A percentile compares a stretch with the other conserved stretches of the same genome.
phyloP scores from a whole-genome alignment of 495 filamentous ascomycete species.

The Talaromyces wortmannii region DNA sequence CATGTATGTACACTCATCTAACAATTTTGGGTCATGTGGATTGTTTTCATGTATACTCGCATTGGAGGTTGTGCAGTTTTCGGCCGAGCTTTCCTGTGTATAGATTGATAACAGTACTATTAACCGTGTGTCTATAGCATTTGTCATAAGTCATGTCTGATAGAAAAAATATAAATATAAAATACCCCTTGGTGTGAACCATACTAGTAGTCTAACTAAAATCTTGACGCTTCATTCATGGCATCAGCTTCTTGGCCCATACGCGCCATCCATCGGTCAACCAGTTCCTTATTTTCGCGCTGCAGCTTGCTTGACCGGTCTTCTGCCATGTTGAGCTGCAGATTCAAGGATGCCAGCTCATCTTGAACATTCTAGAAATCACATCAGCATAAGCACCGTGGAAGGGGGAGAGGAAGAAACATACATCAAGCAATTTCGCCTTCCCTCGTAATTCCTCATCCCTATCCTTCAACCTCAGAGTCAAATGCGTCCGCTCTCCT shows the following conservation, averaged over 20 bases:
- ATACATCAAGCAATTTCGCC: constrained; percentile 68
- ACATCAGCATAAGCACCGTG: constrained; percentile 17
- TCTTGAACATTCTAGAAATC: constrained; percentile 70
- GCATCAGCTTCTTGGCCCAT: constrained; percentile 80
- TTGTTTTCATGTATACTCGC: neutral
- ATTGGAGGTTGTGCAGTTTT: neutral
- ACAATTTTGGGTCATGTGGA: too few species aligned
- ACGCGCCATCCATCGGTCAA: constrained; percentile 84
- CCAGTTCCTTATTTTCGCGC: constrained; percentile 80
- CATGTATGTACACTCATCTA: too few species aligned
- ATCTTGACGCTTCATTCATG: constrained; percentile 64
- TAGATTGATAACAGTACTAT: too few species aligned
- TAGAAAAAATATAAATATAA: too few species aligned
- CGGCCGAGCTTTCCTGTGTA: too few species aligned
- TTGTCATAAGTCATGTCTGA: too few species aligned
- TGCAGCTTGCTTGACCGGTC: constrained; percentile 58
- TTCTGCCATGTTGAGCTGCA: constrained; percentile 83
- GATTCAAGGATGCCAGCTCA: constrained; percentile 75
- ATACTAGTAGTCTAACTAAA: constrained; percentile 6
- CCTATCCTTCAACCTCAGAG: constrained; percentile 62
- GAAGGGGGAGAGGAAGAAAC: constrained; percentile 28
- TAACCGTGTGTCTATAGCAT: too few species aligned
- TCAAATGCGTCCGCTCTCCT: constrained; percentile 52
- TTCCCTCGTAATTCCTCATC: constrained; percentile 84
- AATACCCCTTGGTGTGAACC: neutral